Conservation (phyloP, 208 protist species). For the Trypanosoma mega region DNA sequence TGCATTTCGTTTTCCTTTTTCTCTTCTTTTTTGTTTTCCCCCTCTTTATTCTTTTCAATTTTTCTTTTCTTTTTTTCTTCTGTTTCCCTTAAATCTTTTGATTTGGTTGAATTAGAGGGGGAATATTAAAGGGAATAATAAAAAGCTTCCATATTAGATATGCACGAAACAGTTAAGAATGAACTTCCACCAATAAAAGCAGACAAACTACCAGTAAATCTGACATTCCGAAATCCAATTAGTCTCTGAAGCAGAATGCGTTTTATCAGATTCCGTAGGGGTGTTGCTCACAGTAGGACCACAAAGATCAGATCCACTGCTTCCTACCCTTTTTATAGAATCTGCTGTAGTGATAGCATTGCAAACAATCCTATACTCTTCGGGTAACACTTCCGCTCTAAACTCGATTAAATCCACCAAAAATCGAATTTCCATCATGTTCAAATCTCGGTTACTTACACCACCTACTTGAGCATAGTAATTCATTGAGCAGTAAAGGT, state of each 20-base stretch:
- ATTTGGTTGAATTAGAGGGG: slow-evolving; percentile 4
- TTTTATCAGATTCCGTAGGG: slow-evolving; percentile 19
- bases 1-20: slow-evolving; percentile 7
- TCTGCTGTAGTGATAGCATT: slow-evolving; percentile 32
- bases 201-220: slow-evolving; percentile 23
- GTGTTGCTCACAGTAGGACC: slow-evolving; percentile 18
- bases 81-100: slow-evolving; percentile 5
- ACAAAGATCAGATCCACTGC: slow-evolving; percentile 24
- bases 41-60: slow-evolving; percentile 6
- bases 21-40: slow-evolving; percentile 15
- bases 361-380: slow-evolving; percentile 42
- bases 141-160: slow-evolving; percentile 15
- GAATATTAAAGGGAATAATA: background rate
- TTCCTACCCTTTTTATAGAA: slow-evolving; percentile 6
- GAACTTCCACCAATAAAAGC: background rate
- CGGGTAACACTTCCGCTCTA: slow-evolving; percentile 33
- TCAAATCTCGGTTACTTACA: slow-evolving; percentile 75
- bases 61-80: slow-evolving; percentile 15
- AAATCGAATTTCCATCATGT: slow-evolving; percentile 85
- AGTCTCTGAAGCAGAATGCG: background rate
- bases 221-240: slow-evolving; percentile 37
- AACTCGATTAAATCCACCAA: slow-evolving; percentile 62
- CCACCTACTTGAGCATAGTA: slow-evolving; percentile 93
- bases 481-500: slow-evolving; percentile 88
- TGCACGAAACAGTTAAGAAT: slow-evolving; percentile 12